Evolutionary conservation across 2,329 filamentous ascomycete genomes (phyloP), one percentile per base, ranked within the genome.

Genomic region (Plenodomus tracheiphilus): DNA sequence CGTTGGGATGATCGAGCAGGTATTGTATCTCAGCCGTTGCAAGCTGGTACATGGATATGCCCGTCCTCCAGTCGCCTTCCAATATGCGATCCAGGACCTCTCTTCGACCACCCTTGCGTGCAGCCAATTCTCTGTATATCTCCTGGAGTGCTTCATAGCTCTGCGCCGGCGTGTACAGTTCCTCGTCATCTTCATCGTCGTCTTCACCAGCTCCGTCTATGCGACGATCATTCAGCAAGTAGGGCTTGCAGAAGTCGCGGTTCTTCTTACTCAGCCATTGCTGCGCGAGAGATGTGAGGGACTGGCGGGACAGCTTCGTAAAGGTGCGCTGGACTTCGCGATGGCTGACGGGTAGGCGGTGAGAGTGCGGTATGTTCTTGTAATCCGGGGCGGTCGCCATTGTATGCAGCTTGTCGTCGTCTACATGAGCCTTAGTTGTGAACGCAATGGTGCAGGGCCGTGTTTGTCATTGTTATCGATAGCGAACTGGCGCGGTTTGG

Each of bases 191-290:
- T 7, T 82, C 77, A 7, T 79, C 65, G 1, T 59, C 74, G 16
- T 81, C 76, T 7, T 84, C 81, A 1, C 68, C 75, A 8, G 82
- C 77, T 8, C 79, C 65, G 1, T 59, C 74, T 16, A 81, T 76
- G n/a, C 70, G 68, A 22, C 64, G 58, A 50, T 71, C 66, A 30
- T 59, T 52, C 49, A 64, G 65, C 39, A 87, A 80, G 65, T 80
- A 84, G 0, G 87, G 87, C 1, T 77, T 76, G 37, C 82, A 86
- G 16, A 81, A 75, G 4, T 79, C 72, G 35, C 84, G 76, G 54
- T 88, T 86, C 54, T 79, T 77, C 41, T 86, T 82, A 48, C 87
- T 83, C 2, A 95, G 83, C 91, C 91, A 96, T 74, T 87, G 81
- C 18, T 91, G 79, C 0, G 82, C 87, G 8, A 96, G 80, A 0